phyloP scores from a whole-genome alignment of 192 early-diverging fungal species.

The Backusella australiensis region DNA sequence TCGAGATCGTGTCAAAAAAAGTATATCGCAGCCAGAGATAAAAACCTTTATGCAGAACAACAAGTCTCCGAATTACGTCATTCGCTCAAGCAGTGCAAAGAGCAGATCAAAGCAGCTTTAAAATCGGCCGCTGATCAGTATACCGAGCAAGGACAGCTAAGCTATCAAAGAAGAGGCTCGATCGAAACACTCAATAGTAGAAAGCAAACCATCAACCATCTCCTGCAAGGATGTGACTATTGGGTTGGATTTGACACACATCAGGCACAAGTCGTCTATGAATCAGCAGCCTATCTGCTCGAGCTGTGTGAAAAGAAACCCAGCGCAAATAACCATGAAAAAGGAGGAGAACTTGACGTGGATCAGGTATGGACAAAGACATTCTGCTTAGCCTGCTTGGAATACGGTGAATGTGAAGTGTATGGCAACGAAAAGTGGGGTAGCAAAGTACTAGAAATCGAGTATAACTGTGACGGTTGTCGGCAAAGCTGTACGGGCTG shows the following conservation, averaged over 20 bases:
- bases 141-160: not conserved
- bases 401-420: conserved; percentile 3
- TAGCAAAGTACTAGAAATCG: not conserved
- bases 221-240: not conserved
- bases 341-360: not conserved
- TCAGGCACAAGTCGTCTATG: not conserved
- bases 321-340: not conserved
- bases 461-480: not conserved
- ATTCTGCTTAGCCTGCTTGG: conserved; percentile 1
- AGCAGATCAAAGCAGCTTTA: not conserved
- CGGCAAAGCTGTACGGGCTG: not conserved
- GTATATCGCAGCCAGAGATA: conserved; percentile 2
- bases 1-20: not conserved
- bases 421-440: not conserved
- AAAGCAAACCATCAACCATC: not conserved
- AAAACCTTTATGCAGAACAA: not conserved
- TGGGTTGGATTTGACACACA: conserved; percentile 10
- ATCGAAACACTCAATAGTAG: not conserved
- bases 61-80: not conserved
- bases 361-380: conserved; percentile 1
- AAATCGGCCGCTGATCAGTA: not conserved
- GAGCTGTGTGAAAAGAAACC: not conserved
- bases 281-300: not conserved
- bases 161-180: not conserved
- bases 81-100: not conserved